Conservation (phyloP, 2,329 filamentous ascomycete genomes). For the Leptographium radiaticola region DNA sequence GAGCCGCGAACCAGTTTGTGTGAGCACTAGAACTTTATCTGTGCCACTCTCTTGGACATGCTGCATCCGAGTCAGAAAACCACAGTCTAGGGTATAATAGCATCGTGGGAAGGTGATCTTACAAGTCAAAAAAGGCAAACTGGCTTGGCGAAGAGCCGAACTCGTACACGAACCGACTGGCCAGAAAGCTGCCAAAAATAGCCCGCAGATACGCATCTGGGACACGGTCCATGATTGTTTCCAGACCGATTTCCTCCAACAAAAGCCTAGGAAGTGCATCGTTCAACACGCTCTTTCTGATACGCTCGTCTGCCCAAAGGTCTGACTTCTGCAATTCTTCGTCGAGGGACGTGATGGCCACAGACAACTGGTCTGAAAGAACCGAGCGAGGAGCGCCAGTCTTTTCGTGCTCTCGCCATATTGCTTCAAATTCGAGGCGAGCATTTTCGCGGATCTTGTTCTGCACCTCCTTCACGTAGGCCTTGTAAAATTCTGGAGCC, state of each 20-base stretch:
- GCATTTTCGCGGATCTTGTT: constrained; percentile 85
- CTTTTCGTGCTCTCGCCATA: constrained; percentile 86
- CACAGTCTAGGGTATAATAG: no score
- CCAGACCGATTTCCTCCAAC: constrained; percentile 78
- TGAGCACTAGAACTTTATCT: constrained; percentile 17
- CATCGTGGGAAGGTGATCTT: constrained; percentile 28
- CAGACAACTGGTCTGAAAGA: constrained; percentile 81
- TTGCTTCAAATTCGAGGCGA: constrained; percentile 87
- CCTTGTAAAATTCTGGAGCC: constrained; percentile 80
- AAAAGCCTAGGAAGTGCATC: constrained; percentile 80
- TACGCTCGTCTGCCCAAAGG: constrained; percentile 71
- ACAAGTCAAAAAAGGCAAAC: constrained; percentile 98
- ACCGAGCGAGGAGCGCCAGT: constrained; percentile 70
- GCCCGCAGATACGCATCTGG: constrained; percentile 84
- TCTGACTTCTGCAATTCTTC: constrained; percentile 92
- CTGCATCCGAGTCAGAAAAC: constrained; percentile 21
- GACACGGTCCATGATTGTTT: constrained; percentile 75
- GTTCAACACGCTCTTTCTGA: constrained; percentile 63
- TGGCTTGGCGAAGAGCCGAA: constrained; percentile 87
- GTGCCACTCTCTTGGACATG: constrained; percentile 53
- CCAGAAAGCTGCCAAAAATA: constrained; percentile 93
- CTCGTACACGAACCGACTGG: constrained; percentile 91
- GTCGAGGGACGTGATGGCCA: constrained; percentile 90
- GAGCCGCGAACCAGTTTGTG: no score
- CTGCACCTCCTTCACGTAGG: constrained; percentile 87